These are phyloP conservation scores for Leucaena leucocephala DNA, from an alignment of 306 rosid genomes.

Conservation along the genomic window DNA sequence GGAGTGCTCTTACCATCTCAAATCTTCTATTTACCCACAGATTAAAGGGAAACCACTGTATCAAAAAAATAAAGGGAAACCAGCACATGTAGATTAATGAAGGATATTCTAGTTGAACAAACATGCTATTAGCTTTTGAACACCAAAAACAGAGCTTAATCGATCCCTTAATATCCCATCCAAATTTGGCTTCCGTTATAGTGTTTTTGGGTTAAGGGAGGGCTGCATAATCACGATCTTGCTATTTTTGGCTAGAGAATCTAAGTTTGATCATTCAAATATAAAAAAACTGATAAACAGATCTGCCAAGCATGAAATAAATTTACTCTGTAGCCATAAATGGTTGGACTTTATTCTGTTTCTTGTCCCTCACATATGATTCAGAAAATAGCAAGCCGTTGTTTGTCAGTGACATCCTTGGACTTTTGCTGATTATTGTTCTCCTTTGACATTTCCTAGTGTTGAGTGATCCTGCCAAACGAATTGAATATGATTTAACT, in stretches of 20 bases:
- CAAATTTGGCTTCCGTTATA: background rate
- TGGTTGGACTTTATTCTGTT: slow-evolving; percentile 14
- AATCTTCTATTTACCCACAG: background rate
- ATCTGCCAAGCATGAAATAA: background rate
- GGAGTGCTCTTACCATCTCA: background rate
- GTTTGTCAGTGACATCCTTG: background rate
- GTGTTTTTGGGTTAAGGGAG: background rate
- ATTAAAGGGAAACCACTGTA: background rate
- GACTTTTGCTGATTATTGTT: slow-evolving; percentile 8
- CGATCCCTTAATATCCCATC: background rate
- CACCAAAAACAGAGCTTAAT: background rate
- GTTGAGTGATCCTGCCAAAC: slow-evolving; percentile 68
- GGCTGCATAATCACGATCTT: background rate
- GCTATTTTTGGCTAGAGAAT: slow-evolving; percentile 14
- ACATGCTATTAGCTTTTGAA: background rate
- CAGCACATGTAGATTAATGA: background rate
- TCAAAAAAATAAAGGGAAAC: too few species aligned
- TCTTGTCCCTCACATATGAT: slow-evolving; percentile 15
- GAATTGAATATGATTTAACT: slow-evolving; percentile 68
- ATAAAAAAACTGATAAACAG: slow-evolving; percentile 18
- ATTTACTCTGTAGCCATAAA: slow-evolving; percentile 2
- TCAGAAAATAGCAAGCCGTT: slow-evolving; percentile 7
- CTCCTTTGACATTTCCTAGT: slow-evolving; percentile 41
- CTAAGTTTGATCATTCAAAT: background rate
- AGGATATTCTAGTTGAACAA: background rate